Conservation (phyloP, 192 early-diverging fungal species). For the Coemansia sp. region DNA sequence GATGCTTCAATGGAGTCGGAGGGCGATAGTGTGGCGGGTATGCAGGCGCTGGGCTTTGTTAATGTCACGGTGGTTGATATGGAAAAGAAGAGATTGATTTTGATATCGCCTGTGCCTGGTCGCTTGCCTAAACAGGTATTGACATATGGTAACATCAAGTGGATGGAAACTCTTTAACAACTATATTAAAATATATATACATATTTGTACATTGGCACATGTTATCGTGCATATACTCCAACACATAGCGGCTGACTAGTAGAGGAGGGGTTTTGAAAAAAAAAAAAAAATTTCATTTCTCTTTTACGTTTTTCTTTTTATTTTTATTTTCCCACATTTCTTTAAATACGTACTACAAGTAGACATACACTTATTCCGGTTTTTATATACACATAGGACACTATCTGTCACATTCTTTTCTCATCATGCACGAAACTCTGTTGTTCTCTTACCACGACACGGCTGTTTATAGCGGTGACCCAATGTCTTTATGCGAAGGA, state of each 20-base stretch:
- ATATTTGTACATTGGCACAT: neutral
- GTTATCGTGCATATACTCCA: neutral
- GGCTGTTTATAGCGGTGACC: slow-evolving; percentile 35
- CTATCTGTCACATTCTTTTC: neutral
- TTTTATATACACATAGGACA: neutral
- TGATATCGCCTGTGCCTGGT: slow-evolving; percentile 86
- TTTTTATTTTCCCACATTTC: neutral
- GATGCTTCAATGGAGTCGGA: slow-evolving; percentile 54
- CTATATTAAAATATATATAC: neutral
- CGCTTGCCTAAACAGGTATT: slow-evolving; percentile 83
- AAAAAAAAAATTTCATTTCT: too few species aligned
- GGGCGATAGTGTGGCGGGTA: slow-evolving; percentile 73
- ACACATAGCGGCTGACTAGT: neutral
- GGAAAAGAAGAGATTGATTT: slow-evolving; percentile 74
- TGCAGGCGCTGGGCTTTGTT: slow-evolving; percentile 61
- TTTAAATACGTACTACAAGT: neutral
- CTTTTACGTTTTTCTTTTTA: neutral
- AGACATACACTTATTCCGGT: neutral
- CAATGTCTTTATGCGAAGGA: slow-evolving; percentile 35
- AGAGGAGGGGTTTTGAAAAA: neutral
- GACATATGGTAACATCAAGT: slow-evolving; percentile 83
- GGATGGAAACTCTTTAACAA: slow-evolving; percentile 74
- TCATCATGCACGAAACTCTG: slow-evolving; percentile 1
- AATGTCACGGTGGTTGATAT: slow-evolving; percentile 72
- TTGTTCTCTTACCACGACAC: slow-evolving; percentile 42